These are phyloP conservation scores for Spergularia bocconei DNA, from an alignment of 148 eudicot genomes.

Conservation along the genomic window DNA sequence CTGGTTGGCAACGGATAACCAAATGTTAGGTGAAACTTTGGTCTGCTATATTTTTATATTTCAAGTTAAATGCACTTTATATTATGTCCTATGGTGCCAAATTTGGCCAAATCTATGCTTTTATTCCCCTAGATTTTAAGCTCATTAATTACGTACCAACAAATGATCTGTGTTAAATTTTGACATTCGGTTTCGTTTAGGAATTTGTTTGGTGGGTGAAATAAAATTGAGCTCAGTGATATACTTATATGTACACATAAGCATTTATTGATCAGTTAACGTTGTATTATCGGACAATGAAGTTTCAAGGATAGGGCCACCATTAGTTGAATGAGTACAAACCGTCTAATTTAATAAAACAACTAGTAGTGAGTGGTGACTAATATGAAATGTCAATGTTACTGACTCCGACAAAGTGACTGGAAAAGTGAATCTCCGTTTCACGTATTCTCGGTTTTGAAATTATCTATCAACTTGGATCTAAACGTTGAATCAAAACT, in stretches of 20 bases:
- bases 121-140: too few relatives aligned
- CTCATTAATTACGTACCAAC: background rate
- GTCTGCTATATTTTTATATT: slow-evolving; percentile 2
- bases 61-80: background rate
- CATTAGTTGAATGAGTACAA: background rate
- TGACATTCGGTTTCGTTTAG: slow-evolving; percentile 9
- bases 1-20: slow-evolving; percentile 12
- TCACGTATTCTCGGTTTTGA: too few relatives aligned
- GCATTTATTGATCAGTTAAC: background rate
- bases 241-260: background rate
- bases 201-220: background rate
- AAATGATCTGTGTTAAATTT: slow-evolving; percentile 12
- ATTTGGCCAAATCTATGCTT: background rate
- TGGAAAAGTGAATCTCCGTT: too few relatives aligned
- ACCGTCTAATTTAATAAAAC: background rate
- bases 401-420: too few relatives aligned
- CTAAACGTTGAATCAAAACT: background rate
- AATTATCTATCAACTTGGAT: too few relatives aligned
- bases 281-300: slow-evolving; percentile 3
- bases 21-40: slow-evolving; percentile 19
- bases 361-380: too few relatives aligned
- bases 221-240: background rate
- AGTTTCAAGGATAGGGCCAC: slow-evolving; percentile 17
- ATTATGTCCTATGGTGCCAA: background rate
- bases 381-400: too few relatives aligned